These are phyloP conservation scores for Spinacia oleracea DNA, from an alignment of 179 eudicot genomes.

Conservation along the genomic window DNA sequence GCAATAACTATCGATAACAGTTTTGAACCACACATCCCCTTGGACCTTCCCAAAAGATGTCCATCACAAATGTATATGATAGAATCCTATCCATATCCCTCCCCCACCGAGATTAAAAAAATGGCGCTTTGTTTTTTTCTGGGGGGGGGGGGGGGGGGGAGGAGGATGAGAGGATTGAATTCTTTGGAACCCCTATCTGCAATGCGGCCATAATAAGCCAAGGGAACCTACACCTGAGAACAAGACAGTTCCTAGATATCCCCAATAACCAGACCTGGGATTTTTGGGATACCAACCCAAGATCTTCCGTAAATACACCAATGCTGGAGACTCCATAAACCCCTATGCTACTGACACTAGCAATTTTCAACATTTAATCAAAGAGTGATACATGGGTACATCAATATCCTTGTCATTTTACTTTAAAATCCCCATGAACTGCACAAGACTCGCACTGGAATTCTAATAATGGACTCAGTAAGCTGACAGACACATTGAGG, in stretches of 20 bases:
- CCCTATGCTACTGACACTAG: background rate
- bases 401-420: background rate
- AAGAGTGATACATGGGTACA: background rate
- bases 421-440: background rate
- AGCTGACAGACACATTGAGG: background rate
- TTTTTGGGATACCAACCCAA: background rate
- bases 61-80: background rate
- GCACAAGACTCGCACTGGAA: background rate
- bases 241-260: background rate
- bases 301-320: background rate
- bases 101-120: background rate
- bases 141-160: background rate
- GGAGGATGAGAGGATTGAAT: background rate
- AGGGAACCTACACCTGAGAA: background rate
- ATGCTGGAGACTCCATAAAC: background rate
- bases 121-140: background rate
- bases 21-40: background rate
- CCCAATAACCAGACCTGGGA: background rate
- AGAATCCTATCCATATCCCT: background rate
- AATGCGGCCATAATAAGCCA: background rate
- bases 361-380: background rate
- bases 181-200: background rate
- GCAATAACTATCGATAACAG: background rate
- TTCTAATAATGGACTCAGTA: background rate
- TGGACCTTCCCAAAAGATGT: background rate